These are phyloP conservation scores for Penicillium hesseltinei DNA, from an alignment of 2,329 filamentous ascomycete genomes.

Conservation along the genomic window DNA sequence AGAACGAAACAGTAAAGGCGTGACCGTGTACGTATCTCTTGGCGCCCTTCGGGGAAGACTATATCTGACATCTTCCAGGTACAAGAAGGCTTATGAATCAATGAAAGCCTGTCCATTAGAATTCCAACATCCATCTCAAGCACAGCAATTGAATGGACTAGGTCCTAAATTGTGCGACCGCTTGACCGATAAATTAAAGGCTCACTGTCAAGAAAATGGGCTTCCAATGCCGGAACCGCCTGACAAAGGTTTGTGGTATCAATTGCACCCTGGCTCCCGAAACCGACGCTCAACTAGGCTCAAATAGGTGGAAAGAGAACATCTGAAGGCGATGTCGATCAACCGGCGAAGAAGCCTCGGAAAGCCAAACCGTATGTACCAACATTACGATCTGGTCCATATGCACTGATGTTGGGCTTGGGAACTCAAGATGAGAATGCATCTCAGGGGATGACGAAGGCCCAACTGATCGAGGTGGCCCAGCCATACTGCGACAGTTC, in stretches of 20 bases:
- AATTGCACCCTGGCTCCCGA: slow-evolving; percentile 10
- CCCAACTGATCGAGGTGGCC: slow-evolving; percentile 65
- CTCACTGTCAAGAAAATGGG: slow-evolving; percentile 64
- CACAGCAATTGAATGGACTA: slow-evolving; percentile 70
- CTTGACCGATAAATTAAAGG: slow-evolving; percentile 58
- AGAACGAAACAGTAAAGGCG: slow-evolving; percentile 67
- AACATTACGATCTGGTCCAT: slow-evolving; percentile 68
- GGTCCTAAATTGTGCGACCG: slow-evolving; percentile 69
- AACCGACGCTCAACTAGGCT: slow-evolving; percentile 12
- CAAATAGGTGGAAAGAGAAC: slow-evolving; percentile 30
- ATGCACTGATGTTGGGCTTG: slow-evolving; percentile 68
- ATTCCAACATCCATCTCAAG: slow-evolving; percentile 70
- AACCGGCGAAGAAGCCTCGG: slow-evolving; percentile 55
- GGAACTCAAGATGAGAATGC: slow-evolving; percentile 58
- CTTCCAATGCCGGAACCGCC: slow-evolving; percentile 65
- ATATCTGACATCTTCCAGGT: slow-evolving; percentile 46
- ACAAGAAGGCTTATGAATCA: slow-evolving; percentile 73
- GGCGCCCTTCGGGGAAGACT: neutral
- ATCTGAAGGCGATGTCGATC: slow-evolving; percentile 32
- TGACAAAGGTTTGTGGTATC: slow-evolving; percentile 37
- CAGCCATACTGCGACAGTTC: slow-evolving; percentile 72
- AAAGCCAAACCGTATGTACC: slow-evolving; percentile 69
- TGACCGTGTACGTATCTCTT: slow-evolving; percentile 48
- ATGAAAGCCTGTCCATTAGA: slow-evolving; percentile 70
- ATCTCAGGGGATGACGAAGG: slow-evolving; percentile 62